These are phyloP conservation scores for Zygosaccharomyces sapae DNA, from an alignment of 1,139 yeast genomes.

Conservation along the genomic window DNA sequence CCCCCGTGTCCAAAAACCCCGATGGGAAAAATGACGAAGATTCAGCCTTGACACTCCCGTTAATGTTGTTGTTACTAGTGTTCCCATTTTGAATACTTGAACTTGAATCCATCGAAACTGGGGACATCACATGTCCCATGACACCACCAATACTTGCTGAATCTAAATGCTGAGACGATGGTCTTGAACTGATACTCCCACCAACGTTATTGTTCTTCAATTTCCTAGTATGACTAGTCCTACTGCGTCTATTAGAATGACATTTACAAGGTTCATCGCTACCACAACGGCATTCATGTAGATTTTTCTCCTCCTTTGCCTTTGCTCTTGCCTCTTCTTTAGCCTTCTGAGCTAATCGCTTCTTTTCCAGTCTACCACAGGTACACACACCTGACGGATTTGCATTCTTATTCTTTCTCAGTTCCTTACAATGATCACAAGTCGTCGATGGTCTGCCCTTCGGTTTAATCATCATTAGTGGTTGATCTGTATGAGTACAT, in stretches of 20 bases:
- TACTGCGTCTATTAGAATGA: conserved; percentile 20
- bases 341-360: conserved; percentile 37
- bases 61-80: neutral
- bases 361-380: conserved; percentile 54
- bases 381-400: conserved; percentile 61
- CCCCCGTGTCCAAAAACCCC: conserved; percentile 12
- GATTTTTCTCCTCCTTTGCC: conserved; percentile 40
- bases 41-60: conserved; percentile 1
- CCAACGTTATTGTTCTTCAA: neutral
- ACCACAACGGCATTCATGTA: conserved; percentile 34
- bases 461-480: conserved; percentile 87
- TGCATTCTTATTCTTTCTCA: conserved; percentile 62
- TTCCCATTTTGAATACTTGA: conserved; percentile 3
- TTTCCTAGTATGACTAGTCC: conserved; percentile 3
- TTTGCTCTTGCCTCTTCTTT: conserved; percentile 42
- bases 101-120: conserved; percentile 14
- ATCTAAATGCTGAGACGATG: conserved; percentile 4
- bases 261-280: conserved; percentile 25
- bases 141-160: conserved; percentile 1
- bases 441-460: conserved; percentile 95
- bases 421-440: conserved; percentile 81
- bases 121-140: conserved; percentile 14
- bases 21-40: conserved; percentile 3
- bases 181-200: conserved; percentile 1
- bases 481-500: conserved; percentile 88